These are phyloP conservation scores for Aspergillus flavus DNA, from an alignment of 2,329 filamentous ascomycete species.

Conservation along the genomic window DNA sequence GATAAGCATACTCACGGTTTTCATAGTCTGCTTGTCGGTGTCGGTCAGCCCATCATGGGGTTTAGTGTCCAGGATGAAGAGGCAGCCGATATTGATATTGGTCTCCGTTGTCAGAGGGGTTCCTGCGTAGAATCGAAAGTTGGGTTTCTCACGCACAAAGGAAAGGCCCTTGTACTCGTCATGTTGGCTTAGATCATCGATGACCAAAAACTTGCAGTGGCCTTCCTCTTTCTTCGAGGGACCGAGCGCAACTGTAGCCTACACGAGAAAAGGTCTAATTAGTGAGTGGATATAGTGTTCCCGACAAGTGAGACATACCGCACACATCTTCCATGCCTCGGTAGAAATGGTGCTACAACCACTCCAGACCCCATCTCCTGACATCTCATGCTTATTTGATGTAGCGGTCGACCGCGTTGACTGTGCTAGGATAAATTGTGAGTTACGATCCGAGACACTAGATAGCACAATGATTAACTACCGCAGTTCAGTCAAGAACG, in stretches of 20 bases:
- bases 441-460: conserved; percentile 51
- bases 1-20: conserved; percentile 58
- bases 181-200: conserved; percentile 44
- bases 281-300: background rate
- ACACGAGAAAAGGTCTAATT: conserved; percentile 9
- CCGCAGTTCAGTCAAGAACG: background rate
- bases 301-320: conserved; percentile 28
- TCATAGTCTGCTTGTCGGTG: conserved; percentile 52
- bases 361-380: conserved; percentile 32
- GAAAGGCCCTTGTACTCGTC: conserved; percentile 40
- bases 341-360: conserved; percentile 36
- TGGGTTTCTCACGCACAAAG: conserved; percentile 38
- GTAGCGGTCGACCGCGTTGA: conserved; percentile 47
- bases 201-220: conserved; percentile 33
- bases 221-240: conserved; percentile 26
- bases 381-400: conserved; percentile 32
- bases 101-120: conserved; percentile 63
- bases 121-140: conserved; percentile 57
- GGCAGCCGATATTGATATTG: conserved; percentile 62
- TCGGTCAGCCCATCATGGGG: conserved; percentile 51
- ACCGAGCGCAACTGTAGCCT: conserved; percentile 40
- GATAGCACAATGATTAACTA: background rate
- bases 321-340: conserved; percentile 38
- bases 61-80: conserved; percentile 62
- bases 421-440: conserved; percentile 56